Base-by-base conservation (phyloP, 1,139 yeast genomes). In the Blastobotrys malaysiensis region DNA sequence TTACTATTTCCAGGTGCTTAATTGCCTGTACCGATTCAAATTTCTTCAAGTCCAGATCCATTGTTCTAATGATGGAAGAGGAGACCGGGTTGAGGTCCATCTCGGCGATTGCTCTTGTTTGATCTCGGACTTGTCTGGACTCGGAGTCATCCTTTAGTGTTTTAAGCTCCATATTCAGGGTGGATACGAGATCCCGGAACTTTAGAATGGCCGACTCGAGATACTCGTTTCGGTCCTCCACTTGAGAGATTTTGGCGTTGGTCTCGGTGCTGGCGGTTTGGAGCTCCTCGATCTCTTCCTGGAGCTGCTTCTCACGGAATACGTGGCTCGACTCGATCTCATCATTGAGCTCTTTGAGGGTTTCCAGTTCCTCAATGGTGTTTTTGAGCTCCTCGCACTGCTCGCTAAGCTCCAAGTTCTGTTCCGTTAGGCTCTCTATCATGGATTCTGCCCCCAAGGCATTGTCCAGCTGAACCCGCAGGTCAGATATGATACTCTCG, bases 301-400 rank as follows among this genome's bases (percentile, higher is more conserved):
- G 69, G 21, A 84, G 71, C 50, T 83, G 85, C n/a, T 64, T 62
- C 59, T 84, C 89, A 0, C 82, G 74, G n/a, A 75, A 77, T 0
- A 68, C 57, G 57, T 82, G 87, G 50, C 74, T 74, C 13, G 75
- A 78, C 57, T 86, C 93, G n/a, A 88, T 71, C 58, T 84, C 84
- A 53, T 75, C 79, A 56, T 83, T 85, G 16, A 87, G 68, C 47
- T 77, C 81, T 56, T 79, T 82, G 20, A 86, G 66, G 53, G 83
- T 83, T 51, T 79, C 83, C 44, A 85, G 71, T 56, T 87, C 90
- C 4, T 73, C 73, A 1, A 85, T 71, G 0, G 80, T 75, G 9
- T 54, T 64, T 47, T 74, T 69, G 44, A 83, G 68, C 16, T 65
- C 66, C 1, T 64, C 63, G 14, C 82, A 71, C 51, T 77, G 71